phyloP scores from a whole-genome alignment of 2,329 filamentous ascomycete genomes.

The Pseudocercospora cruenta region DNA sequence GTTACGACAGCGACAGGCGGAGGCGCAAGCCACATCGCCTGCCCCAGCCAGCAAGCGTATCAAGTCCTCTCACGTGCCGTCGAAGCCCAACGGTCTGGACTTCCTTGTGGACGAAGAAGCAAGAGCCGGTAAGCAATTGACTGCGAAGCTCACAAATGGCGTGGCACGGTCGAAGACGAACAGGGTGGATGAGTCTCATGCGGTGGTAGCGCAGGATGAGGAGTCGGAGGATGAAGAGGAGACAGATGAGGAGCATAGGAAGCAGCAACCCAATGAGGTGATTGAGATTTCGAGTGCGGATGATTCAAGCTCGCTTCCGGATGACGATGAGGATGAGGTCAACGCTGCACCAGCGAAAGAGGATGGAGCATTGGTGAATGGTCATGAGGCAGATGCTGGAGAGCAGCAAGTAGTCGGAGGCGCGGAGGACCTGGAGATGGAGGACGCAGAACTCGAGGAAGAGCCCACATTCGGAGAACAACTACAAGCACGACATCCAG shows the following conservation, averaged over 20 bases:
- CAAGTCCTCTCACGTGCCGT: conserved; percentile 40
- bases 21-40: conserved; percentile 34
- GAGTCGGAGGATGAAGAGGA: conserved; percentile 42
- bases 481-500: conserved; percentile 68
- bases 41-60: conserved; percentile 37
- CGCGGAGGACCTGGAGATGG: conserved; percentile 32
- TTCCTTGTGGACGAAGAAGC: conserved; percentile 43
- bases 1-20: conserved; percentile 33
- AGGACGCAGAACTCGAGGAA: conserved; percentile 32
- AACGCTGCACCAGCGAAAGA: conserved; percentile 4
- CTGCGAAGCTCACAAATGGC: conserved; percentile 57
- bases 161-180: conserved; percentile 54
- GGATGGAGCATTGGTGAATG: conserved; percentile 23
- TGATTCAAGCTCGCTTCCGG: conserved; percentile 38
- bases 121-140: conserved; percentile 42
- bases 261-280: conserved; percentile 28
- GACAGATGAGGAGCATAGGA: conserved; percentile 30
- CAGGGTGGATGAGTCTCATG: conserved; percentile 61
- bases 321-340: conserved; percentile 29
- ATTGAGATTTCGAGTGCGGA: conserved; percentile 55
- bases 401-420: conserved; percentile 34
- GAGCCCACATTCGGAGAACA: conserved; percentile 84
- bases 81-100: conserved; percentile 29
- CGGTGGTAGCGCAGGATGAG: conserved; percentile 51
- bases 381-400: conserved; percentile 32